These are phyloP conservation scores for Pyricularia pennisetigena DNA, from an alignment of 2,329 filamentous ascomycete species.

Conservation along the genomic window DNA sequence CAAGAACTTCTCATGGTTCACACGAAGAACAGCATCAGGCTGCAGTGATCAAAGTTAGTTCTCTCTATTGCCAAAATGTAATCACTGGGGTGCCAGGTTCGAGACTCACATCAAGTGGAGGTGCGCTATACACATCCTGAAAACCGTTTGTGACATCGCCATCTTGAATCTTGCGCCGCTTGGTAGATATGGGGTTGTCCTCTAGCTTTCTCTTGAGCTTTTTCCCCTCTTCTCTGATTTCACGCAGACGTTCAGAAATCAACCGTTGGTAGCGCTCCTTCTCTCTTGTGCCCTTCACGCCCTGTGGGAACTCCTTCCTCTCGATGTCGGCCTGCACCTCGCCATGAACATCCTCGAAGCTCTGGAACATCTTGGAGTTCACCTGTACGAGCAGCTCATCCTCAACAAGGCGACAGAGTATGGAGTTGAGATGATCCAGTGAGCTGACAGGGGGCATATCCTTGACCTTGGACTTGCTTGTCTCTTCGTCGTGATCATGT, in stretches of 20 bases:
- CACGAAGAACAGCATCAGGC: constrained; percentile 62
- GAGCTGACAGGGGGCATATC: constrained; percentile 28
- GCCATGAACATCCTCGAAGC: constrained; percentile 48
- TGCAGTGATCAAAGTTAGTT: constrained; percentile 24
- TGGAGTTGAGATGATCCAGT: constrained; percentile 36
- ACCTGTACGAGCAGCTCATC: constrained; percentile 61
- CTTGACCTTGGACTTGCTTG: constrained; percentile 19
- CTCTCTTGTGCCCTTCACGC: constrained; percentile 53
- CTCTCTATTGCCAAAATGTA: neutral
- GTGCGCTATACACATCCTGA: constrained; percentile 29
- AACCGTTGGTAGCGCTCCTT: constrained; percentile 51
- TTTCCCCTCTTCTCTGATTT: constrained; percentile 42
- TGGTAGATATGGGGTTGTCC: constrained; percentile 28
- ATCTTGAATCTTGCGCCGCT: constrained; percentile 45
- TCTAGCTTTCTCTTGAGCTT: constrained; percentile 42
- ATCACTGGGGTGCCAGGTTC: too few relatives aligned
- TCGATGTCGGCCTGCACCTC: constrained; percentile 56
- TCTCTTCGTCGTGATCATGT: constrained; percentile 13
- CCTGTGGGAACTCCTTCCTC: constrained; percentile 39
- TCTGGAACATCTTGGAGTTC: constrained; percentile 43
- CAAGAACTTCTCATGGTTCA: constrained; percentile 79
- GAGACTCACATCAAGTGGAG: constrained; percentile 38
- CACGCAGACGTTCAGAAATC: constrained; percentile 41
- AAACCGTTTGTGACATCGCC: constrained; percentile 28
- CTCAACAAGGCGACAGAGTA: constrained; percentile 46